Evolutionary conservation across 148 eudicot species (phyloP).

Genomic region (Persicaria tinctoria): DNA sequence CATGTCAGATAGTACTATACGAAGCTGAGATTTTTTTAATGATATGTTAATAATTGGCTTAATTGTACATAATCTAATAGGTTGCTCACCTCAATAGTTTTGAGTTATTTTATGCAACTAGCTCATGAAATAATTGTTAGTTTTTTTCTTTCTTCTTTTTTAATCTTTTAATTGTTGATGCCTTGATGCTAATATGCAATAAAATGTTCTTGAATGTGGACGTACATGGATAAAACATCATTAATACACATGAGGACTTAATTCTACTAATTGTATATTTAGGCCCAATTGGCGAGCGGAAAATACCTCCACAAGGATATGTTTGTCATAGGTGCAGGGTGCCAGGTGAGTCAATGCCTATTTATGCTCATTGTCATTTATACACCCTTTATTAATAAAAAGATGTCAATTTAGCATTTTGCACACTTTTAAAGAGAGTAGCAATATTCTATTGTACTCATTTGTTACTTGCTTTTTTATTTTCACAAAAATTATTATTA

Average conservation of each 20-base stretch:
- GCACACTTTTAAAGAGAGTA: too few species aligned
- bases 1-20: not conserved
- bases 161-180: not conserved
- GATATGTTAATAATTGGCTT: too few species aligned
- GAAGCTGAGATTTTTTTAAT: not conserved
- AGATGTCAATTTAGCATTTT: too few species aligned
- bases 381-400: not conserved
- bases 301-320: slow-evolving; percentile 68
- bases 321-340: slow-evolving; percentile 83
- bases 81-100: not conserved
- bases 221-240: not conserved
- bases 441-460: too few species aligned
- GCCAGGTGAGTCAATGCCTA: slow-evolving; percentile 47
- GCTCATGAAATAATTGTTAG: not conserved
- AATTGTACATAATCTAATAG: too few species aligned
- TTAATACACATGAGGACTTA: not conserved
- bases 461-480: too few species aligned
- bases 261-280: slow-evolving; percentile 10
- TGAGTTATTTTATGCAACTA: slow-evolving; percentile 1
- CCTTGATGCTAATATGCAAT: not conserved
- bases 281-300: slow-evolving; percentile 64
- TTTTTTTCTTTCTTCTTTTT: not conserved
- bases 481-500: too few species aligned
- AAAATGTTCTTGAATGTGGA: not conserved
- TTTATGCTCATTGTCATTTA: not conserved